Evolutionary conservation across 768 basidiomycete species (phyloP).

Genomic region (Tylopilus felleus): DNA sequence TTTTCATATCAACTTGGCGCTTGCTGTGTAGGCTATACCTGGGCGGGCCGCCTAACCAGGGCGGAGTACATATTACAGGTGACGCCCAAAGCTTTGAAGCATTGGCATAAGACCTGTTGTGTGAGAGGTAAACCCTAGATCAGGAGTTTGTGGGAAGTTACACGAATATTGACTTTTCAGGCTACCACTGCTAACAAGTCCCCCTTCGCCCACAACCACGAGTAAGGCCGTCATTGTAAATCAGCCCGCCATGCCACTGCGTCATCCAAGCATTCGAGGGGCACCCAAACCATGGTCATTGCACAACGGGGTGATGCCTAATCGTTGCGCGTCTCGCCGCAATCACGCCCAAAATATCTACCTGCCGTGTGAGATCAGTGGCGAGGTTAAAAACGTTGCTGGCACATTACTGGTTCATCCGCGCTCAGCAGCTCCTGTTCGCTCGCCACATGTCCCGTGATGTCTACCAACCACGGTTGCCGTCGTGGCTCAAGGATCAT

Average conservation of each 20-base stretch:
- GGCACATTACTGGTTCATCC: no score
- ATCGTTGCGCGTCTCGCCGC: neutral
- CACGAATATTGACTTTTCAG: neutral
- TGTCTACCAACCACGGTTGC: no score
- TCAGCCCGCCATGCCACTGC: no score
- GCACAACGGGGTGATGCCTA: neutral
- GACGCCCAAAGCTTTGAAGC: neutral
- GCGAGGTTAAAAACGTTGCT: no score
- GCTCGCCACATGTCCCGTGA: no score
- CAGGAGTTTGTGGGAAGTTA: neutral
- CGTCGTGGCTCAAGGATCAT: neutral
- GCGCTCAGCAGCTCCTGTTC: no score
- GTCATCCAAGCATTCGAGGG: no score
- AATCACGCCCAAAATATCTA: no score
- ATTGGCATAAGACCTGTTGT: no score
- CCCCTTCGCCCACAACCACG: neutral
- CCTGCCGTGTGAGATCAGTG: neutral
- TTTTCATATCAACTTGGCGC: slow-evolving; percentile 9
- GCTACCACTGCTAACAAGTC: neutral
- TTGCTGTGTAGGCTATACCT: neutral
- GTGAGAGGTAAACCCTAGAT: neutral
- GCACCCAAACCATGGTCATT: neutral
- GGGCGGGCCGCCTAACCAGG: neutral
- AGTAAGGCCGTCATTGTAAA: no score
- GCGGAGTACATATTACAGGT: neutral